Conservation (phyloP, 352 stramenopile species). For the Pythium sukuiense region DNA sequence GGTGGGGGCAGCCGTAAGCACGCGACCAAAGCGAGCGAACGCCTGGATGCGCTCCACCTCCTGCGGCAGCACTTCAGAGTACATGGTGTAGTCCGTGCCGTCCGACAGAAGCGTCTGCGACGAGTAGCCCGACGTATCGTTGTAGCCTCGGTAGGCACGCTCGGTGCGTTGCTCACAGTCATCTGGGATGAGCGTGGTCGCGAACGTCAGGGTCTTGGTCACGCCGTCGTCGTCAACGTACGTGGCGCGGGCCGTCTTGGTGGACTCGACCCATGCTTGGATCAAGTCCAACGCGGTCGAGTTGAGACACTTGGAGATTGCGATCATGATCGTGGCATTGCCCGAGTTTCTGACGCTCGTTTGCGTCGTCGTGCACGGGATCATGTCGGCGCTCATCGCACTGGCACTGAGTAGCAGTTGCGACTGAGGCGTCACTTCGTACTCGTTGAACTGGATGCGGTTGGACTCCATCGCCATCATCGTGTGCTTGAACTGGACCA, state of each 20-base stretch:
- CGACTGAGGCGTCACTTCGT: slow-evolving; percentile 10
- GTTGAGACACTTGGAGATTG: slow-evolving; percentile 63
- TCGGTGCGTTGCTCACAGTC: background rate
- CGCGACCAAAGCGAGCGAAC: slow-evolving; percentile 37
- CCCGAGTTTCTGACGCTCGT: slow-evolving; percentile 14
- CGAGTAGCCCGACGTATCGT: background rate
- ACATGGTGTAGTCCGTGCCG: slow-evolving; percentile 6
- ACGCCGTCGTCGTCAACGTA: slow-evolving; percentile 12
- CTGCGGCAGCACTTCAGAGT: background rate
- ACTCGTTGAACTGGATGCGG: slow-evolving; percentile 28
- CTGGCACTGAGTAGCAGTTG: slow-evolving; percentile 14
- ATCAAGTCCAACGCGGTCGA: slow-evolving; percentile 36
- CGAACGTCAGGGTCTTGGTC: slow-evolving; percentile 27
- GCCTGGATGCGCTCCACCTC: slow-evolving; percentile 39
- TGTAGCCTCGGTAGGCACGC: background rate
- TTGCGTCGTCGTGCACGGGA: background rate
- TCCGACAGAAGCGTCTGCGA: background rate
- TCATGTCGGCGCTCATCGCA: background rate
- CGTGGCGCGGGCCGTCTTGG: slow-evolving; percentile 16
- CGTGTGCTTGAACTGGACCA: slow-evolving; percentile 29
- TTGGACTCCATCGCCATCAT: background rate
- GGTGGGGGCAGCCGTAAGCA: slow-evolving; percentile 21
- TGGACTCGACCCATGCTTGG: slow-evolving; percentile 44
- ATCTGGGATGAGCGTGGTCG: background rate
- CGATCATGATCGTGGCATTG: slow-evolving; percentile 43